A percentile compares a stretch with the other conserved stretches of the same genome.
Evolutionary conservation across 2,329 filamentous ascomycete species (phyloP).

Genomic region (Lasiodiplodia sp.): DNA sequence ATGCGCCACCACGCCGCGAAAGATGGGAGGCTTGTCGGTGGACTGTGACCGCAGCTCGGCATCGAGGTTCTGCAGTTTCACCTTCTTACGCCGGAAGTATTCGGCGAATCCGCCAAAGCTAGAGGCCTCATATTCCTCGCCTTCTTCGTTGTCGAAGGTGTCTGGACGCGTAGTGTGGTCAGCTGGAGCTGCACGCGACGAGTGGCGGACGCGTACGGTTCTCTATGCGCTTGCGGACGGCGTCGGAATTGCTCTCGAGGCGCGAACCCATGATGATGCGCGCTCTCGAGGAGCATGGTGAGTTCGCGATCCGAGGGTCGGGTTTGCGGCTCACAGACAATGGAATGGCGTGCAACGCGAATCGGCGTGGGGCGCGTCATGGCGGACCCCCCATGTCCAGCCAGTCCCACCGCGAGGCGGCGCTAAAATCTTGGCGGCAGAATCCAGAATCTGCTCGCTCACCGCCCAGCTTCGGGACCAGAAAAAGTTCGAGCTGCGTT

Average conservation of each 20-base stretch:
- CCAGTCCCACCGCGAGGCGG: not conserved
- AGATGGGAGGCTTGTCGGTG: constrained; percentile 79
- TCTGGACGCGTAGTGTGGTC: constrained; percentile 51
- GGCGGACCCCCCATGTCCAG: not conserved
- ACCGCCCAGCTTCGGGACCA: not conserved
- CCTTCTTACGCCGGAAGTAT: constrained; percentile 94
- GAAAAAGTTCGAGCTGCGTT: constrained; percentile 27
- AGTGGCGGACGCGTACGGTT: constrained; percentile 52
- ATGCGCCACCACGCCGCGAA: constrained; percentile 88
- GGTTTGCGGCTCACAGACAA: not conserved
- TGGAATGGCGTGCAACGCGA: constrained; percentile 13
- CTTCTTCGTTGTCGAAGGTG: constrained; percentile 79
- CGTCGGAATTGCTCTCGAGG: constrained; percentile 65
- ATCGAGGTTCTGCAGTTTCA: constrained; percentile 96
- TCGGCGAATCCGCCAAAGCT: constrained; percentile 88
- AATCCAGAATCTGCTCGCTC: not conserved
- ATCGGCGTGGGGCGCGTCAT: constrained; percentile 26
- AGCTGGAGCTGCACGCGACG: not conserved
- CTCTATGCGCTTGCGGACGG: constrained; percentile 69
- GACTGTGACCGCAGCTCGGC: constrained; percentile 76
- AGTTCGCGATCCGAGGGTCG: not conserved
- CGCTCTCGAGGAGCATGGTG: constrained; percentile 10
- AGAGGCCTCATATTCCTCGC: constrained; percentile 90
- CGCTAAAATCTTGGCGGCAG: constrained; percentile 27
- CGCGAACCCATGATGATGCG: constrained; percentile 64